Base-by-base conservation (phyloP, 23 red algal species). In the Gracilariopsis chorda region DNA sequence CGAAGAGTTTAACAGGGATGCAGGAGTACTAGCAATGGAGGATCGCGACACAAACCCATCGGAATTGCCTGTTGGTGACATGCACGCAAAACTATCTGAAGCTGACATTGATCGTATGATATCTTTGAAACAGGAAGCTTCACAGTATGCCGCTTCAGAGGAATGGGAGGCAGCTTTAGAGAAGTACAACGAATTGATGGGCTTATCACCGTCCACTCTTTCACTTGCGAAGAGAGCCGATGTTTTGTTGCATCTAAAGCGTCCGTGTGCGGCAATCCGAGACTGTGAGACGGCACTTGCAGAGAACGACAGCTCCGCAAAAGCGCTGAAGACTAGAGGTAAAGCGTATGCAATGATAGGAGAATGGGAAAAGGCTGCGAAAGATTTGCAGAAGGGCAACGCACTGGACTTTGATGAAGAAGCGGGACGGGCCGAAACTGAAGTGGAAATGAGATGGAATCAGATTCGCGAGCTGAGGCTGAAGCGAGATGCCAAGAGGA, bases 151-250 rank as follows among this genome's bases (percentile, higher is more conserved):
- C 20, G 32, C 48, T 56, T 8, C 48, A 8, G 75, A 49, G 6
- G 75, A 92, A 16, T 81, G 45, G 51, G 42, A 59, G 8, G 75
- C 46, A 14, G 77, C 88, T 10, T 62, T 92, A 4, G 53, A 82
- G 17, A 61, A 49, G 21, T 92, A 70, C 37, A 92, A 92, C 44
- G 2, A 60, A 23, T 47, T 92, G 7, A 73, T 92, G 32, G 21
- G 20, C 21, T 19, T 79, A 9, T 43, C 61, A 51, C 53, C 88
- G 3, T 78, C 69, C 1, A 56, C 88, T 2, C 44, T 92, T 21
- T 48, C 79, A 7, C 64, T 83, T 58, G 88, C 88, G 51, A 92
- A 84, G 32, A 70, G 88, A 45, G 88, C 88, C 11, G 88, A 92
- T 27, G 88, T 92, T 13, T 68, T 92, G 59, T 20, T 92, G 25